phyloP scores from a whole-genome alignment of 2,329 filamentous ascomycete species.

The Beauveria varroae region DNA sequence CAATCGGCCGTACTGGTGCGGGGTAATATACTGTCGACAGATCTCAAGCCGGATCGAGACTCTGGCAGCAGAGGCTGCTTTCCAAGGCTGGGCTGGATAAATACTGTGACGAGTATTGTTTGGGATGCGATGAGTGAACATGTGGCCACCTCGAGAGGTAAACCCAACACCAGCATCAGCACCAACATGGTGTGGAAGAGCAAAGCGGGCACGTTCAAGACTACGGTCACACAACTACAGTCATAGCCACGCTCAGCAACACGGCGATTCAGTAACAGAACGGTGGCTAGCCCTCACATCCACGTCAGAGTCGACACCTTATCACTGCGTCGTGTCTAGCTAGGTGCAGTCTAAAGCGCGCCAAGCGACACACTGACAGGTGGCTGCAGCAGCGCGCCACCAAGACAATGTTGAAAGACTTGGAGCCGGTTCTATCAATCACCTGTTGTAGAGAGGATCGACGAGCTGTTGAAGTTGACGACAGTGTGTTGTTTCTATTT shows the following conservation, averaged over 20 bases:
- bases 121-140: too few species aligned
- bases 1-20: not conserved
- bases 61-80: not conserved
- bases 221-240: not conserved
- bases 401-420: not conserved
- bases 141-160: not conserved
- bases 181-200: not conserved
- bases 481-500: too few species aligned
- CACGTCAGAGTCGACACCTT: not conserved
- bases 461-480: not conserved
- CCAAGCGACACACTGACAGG: conserved; percentile 3
- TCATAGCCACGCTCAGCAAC: not conserved
- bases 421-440: conserved; percentile 4
- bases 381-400: not conserved
- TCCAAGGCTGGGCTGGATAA: too few species aligned
- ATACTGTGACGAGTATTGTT: too few species aligned
- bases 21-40: not conserved
- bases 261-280: not conserved
- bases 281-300: not conserved
- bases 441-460: not conserved
- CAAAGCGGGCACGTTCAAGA: not conserved
- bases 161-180: not conserved
- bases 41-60: not conserved
- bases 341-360: not conserved
- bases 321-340: not conserved